Base-by-base conservation (phyloP, 768 basidiomycete genomes). In the Trametes sanguinea region DNA sequence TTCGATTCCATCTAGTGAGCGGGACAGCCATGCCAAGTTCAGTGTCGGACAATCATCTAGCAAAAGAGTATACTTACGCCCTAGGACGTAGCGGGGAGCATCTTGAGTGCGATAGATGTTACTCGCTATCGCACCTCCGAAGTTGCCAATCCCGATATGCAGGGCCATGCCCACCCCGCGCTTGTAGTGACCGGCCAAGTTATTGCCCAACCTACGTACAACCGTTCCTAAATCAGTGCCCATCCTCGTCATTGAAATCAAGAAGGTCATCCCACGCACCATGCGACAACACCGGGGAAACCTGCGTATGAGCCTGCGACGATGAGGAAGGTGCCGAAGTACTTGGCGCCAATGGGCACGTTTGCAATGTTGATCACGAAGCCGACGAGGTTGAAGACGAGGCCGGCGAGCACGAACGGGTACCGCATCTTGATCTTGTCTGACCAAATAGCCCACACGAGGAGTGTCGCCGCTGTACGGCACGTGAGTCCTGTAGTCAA, bases 301-400 rank as follows among this genome's bases (percentile, higher is more conserved):
- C 78, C 76, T 0, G 84, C 79, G 63, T 87, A 90, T 46, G 80
- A 79, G 30, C 89, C 89, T 0, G 79, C 77, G 13, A 90, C 87
- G 39, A 82, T 79, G 60, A 90, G 81, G 77, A 87, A 91, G 0
- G 84, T 88, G 2, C 87, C 89, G 62, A 89, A 87, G 69, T 90
- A 90, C 73, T 90, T 89, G n/a, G 76, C 83, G 0, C 85, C 84
- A 48, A 71, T 70, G 0, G 82, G 65, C 1, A 73, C 83, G 13
- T 78, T 68, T 0, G 85, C 83, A 53, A 90, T 85, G 68, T 88
- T 86, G 73, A 89, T 88, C 0, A 77, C 59, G 68, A 86, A 90
- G 0, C 88, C 88, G 39, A 86, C 76, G 42, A 86, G 72, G 58
- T 78, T 80, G 73, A 85, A 77, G 2, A 76, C 16, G 4, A 83